Conservation (phyloP, 164 flowering plant species). For the Chimonanthus praecox region DNA sequence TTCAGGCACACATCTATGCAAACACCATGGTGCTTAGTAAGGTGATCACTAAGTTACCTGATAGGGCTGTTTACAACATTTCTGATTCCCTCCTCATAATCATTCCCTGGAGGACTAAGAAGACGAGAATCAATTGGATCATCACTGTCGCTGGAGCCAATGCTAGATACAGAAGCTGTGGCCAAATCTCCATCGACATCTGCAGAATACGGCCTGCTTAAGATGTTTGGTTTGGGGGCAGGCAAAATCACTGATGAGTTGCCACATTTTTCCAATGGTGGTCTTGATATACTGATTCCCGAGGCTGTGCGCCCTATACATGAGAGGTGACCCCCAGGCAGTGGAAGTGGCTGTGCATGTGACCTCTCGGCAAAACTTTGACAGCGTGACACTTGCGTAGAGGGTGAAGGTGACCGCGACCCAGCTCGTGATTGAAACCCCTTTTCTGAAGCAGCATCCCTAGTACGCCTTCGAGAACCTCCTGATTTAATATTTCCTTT, state of each 20-base stretch:
- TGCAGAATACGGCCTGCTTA: conserved; percentile 34
- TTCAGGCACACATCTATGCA: background rate
- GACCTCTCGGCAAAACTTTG: conserved; percentile 89
- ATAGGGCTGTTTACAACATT: conserved; percentile 59
- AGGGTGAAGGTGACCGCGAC: conserved; percentile 79
- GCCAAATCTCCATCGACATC: conserved; percentile 64
- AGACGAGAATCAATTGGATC: conserved; percentile 59
- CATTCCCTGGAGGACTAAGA: conserved; percentile 63
- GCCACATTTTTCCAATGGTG: conserved; percentile 38
- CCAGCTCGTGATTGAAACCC: conserved; percentile 51
- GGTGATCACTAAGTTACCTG: conserved; percentile 40
- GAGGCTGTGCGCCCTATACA: conserved; percentile 52
- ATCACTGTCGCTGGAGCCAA: conserved; percentile 64
- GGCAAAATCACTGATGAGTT: conserved; percentile 50
- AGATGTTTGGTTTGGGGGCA: conserved; percentile 53
- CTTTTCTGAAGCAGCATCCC: conserved; percentile 54
- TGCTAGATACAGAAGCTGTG: conserved; percentile 71
- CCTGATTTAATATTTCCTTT: conserved; percentile 46
- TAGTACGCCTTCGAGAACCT: conserved; percentile 47
- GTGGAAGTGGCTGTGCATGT: conserved; percentile 81
- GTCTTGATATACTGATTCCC: conserved; percentile 46
- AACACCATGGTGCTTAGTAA: conserved; percentile 1
- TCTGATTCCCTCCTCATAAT: conserved; percentile 49
- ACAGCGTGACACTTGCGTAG: conserved; percentile 70
- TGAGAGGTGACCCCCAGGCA: conserved; percentile 50